phyloP scores from a whole-genome alignment of 768 basidiomycete genomes.

The Austroboletus eburneus region DNA sequence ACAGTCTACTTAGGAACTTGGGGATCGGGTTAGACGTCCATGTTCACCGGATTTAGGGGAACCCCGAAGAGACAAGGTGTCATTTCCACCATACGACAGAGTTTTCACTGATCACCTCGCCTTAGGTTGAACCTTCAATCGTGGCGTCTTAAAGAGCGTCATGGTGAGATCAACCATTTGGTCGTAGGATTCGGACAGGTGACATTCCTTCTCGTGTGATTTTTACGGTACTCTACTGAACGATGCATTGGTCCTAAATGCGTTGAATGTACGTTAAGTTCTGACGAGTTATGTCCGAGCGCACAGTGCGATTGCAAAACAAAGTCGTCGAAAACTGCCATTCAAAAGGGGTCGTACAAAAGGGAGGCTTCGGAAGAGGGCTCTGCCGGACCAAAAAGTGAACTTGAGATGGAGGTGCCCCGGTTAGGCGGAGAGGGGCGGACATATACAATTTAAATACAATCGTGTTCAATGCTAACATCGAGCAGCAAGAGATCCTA shows the following conservation, averaged over 20 bases:
- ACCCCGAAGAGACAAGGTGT: constrained; percentile 84
- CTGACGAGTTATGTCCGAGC: constrained; percentile 62
- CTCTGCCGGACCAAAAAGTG: constrained; percentile 33
- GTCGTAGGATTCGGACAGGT: too few species aligned
- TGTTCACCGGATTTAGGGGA: constrained; percentile 90
- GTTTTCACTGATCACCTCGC: background rate
- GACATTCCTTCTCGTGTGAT: too few species aligned
- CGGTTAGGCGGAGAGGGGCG: too few species aligned
- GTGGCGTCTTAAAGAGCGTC: constrained; percentile 74
- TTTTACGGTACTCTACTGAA: background rate
- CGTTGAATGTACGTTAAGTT: constrained; percentile 55
- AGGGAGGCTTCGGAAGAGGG: background rate
- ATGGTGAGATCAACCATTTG: constrained; percentile 72
- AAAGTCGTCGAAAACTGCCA: constrained; percentile 14
- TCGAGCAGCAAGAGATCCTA: too few species aligned
- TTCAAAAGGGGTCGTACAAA: constrained; percentile 4
- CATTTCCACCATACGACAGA: too few species aligned
- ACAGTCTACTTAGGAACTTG: constrained; percentile 49
- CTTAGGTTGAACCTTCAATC: constrained; percentile 71
- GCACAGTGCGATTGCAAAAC: constrained; percentile 35
- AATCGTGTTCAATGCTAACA: too few species aligned
- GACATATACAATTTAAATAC: too few species aligned
- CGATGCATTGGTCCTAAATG: constrained; percentile 50
- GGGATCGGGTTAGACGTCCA: constrained; percentile 97
- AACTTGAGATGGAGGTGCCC: constrained; percentile 39